Evolutionary conservation across 78 protist species (phyloP).

Genomic region (Planoprotostelium fungivorum): DNA sequence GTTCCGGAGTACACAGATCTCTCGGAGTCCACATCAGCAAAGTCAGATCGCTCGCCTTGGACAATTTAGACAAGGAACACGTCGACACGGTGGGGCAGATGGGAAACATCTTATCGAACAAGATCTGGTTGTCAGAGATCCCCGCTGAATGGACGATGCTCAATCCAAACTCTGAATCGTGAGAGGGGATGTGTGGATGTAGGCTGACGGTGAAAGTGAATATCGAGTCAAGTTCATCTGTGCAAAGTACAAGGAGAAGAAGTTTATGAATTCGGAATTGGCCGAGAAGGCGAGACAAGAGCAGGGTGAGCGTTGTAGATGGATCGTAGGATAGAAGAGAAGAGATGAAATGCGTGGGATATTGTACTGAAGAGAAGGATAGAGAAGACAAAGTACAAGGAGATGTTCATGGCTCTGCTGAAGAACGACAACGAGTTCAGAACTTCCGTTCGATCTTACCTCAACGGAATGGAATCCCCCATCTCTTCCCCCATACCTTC

Average conservation of each 20-base stretch:
- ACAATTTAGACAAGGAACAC: slow-evolving; percentile 22
- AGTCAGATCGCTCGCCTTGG: slow-evolving; percentile 81
- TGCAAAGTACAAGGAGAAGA: not conserved
- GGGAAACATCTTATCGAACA: not conserved
- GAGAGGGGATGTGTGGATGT: not conserved
- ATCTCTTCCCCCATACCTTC: no score
- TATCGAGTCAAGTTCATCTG: not conserved
- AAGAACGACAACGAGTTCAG: not conserved
- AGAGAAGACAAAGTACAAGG: not conserved
- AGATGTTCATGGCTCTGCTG: not conserved
- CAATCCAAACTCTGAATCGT: not conserved
- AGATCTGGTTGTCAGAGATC: not conserved
- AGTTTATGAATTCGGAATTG: not conserved
- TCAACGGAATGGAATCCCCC: not conserved
- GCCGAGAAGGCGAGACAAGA: not conserved
- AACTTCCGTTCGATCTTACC: not conserved
- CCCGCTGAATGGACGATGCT: not conserved
- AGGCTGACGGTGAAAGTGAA: no score
- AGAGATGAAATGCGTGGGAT: no score
- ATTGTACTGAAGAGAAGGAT: no score
- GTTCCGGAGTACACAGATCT: slow-evolving; percentile 87
- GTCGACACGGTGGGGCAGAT: not conserved
- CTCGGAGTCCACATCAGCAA: slow-evolving; percentile 87
- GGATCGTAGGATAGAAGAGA: not conserved
- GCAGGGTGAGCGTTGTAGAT: not conserved